These are phyloP conservation scores for Anethum foeniculum DNA, from an alignment of 140 eudicot genomes.

Conservation along the genomic window DNA sequence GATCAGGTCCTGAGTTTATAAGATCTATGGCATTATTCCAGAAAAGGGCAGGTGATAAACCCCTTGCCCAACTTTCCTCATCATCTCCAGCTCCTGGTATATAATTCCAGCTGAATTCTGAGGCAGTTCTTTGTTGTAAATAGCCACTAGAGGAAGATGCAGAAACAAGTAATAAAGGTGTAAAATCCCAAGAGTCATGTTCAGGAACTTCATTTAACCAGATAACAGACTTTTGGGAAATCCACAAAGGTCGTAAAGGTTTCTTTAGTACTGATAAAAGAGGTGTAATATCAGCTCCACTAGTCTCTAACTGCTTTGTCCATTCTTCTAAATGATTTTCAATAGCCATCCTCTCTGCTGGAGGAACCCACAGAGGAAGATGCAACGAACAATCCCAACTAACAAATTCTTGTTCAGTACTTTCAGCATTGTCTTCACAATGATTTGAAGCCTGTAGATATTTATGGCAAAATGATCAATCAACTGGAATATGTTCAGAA, in stretches of 20 bases:
- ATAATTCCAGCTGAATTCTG: conserved; percentile 89
- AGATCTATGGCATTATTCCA: conserved; percentile 78
- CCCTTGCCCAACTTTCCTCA: conserved; percentile 98
- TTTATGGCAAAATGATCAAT: neutral
- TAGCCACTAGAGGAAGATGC: conserved; percentile 57
- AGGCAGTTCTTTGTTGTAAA: conserved; percentile 49
- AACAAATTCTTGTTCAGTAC: conserved; percentile 16
- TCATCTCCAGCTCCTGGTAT: conserved; percentile 98
- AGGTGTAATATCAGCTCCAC: conserved; percentile 90
- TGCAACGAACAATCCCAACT: conserved; percentile 83
- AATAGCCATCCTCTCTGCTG: conserved; percentile 51
- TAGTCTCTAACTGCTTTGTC: conserved; percentile 49
- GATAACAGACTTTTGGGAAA: conserved; percentile 81
- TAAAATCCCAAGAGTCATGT: conserved; percentile 75
- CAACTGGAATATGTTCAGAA: neutral
- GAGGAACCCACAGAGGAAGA: conserved; percentile 89
- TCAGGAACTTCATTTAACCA: conserved; percentile 98
- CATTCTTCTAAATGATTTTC: conserved; percentile 53
- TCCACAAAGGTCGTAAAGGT: conserved; percentile 89
- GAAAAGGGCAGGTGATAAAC: conserved; percentile 67
- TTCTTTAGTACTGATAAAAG: conserved; percentile 49
- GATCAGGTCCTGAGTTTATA: conserved; percentile 66
- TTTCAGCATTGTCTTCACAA: conserved; percentile 18
- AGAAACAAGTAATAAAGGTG: conserved; percentile 85
- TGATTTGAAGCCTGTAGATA: conserved; percentile 31